Base-by-base conservation (phyloP, 495 filamentous ascomycete species). In the Apiosordaria backusii region DNA sequence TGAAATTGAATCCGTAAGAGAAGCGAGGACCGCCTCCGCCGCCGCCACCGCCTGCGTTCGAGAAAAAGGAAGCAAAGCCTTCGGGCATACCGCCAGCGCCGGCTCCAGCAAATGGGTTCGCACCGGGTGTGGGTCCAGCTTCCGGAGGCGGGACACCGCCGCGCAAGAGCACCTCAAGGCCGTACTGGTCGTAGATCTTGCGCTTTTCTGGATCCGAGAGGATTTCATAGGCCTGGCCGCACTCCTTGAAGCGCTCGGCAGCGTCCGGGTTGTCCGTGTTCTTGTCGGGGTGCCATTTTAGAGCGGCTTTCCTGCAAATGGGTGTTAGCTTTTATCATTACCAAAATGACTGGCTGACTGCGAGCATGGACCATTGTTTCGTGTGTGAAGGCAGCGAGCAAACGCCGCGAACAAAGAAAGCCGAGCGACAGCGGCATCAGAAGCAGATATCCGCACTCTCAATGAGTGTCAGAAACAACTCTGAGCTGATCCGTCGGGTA, bases 201-300 rank as follows among this genome's bases (percentile, higher is more conserved):
- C 95, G 89, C 77, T 98, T 98, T 73, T 98, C 96, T 40, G 95
- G 93, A 75, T 99, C 95, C 68, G 91, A 94, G 13, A 99, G 88
- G 72, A 99, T 94, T 81, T 99, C 95, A 81, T 97, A 99, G 57
- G 95, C 95, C 79, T 98, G 94, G 1, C 92, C 96, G 60, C 92
- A 88, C 71, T 98, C 94, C 82, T 94, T 94, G 79, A 99, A 99
- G 72, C 91, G 96, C 69, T 98, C 94, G 62, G 87, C 80, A 23
- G 92, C 90, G 19, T 84, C 74, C 19, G 92, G 89, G 70, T 95
- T 91, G 77, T 96, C 89, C 75, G 93, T 94, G 81, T 98, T 98
- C 83, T 98, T 98, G 78, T 99, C 95, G 0, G 95, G 95, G 74
- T 99, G 95, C 74, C 87, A 88, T 81, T 97, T 97, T 74, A 99